These are phyloP conservation scores for Penicillium paneum DNA, from an alignment of 2,329 filamentous ascomycete genomes.

Conservation along the genomic window DNA sequence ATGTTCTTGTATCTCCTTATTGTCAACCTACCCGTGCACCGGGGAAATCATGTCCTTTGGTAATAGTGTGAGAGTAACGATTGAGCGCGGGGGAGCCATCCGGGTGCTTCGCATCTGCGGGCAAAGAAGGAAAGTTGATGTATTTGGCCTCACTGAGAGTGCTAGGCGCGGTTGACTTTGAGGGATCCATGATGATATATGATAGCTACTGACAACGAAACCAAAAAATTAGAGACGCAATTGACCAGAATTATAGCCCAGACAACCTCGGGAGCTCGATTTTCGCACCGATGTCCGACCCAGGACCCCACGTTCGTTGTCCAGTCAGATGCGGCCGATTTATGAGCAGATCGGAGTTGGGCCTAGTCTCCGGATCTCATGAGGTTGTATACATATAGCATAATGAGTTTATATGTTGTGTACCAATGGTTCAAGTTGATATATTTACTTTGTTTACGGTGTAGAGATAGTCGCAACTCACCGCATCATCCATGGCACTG, in stretches of 20 bases:
- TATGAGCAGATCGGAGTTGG: slow-evolving; percentile 11
- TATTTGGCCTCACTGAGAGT: slow-evolving; percentile 50
- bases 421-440: background rate
- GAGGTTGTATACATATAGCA: background rate
- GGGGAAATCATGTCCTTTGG: slow-evolving; percentile 82
- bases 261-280: background rate
- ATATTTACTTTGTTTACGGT: background rate
- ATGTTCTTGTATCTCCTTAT: background rate
- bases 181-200: slow-evolving; percentile 22
- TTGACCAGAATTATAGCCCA: background rate
- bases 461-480: no score
- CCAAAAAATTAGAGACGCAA: background rate
- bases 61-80: slow-evolving; percentile 79
- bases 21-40: slow-evolving; percentile 70
- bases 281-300: slow-evolving; percentile 9
- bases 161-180: slow-evolving; percentile 19
- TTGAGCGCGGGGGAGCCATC: slow-evolving; percentile 70
- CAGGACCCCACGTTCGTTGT: slow-evolving; percentile 5
- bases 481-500: background rate
- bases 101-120: slow-evolving; percentile 48
- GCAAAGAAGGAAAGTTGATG: slow-evolving; percentile 56
- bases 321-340: slow-evolving; percentile 6
- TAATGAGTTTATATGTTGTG: background rate
- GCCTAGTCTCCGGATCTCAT: background rate
- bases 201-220: background rate